A percentile compares a stretch with the other conserved stretches of the same genome.
Conservation (phyloP, 768 basidiomycete genomes). For the Psilocybe cubensis region DNA sequence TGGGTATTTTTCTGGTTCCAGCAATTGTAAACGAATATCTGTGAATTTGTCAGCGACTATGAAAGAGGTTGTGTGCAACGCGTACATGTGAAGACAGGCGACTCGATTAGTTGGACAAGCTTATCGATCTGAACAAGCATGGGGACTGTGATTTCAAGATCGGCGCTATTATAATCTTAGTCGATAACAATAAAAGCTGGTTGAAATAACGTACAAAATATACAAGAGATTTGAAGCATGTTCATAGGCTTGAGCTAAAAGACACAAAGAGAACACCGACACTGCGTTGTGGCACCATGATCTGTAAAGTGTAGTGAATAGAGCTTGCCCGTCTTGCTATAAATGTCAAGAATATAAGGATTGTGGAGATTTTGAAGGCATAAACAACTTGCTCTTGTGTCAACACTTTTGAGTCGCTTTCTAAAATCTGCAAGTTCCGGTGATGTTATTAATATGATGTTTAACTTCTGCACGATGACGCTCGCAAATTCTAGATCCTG, state of each 20-base stretch:
- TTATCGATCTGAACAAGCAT: conserved; percentile 97
- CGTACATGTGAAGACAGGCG: conserved; percentile 96
- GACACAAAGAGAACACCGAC: conserved; percentile 93
- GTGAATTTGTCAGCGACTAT: background rate
- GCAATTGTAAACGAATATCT: conserved; percentile 90
- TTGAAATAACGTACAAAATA: conserved; percentile 70
- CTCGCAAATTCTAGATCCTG: conserved; percentile 98
- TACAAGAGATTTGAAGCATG: conserved; percentile 95
- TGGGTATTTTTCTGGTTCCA: conserved; percentile 96
- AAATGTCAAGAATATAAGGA: background rate
- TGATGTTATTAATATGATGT: conserved; percentile 94
- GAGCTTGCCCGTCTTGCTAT: conserved; percentile 92
- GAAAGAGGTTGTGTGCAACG: background rate
- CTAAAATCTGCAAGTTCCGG: conserved; percentile 96
- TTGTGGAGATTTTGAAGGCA: background rate
- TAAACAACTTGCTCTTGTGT: conserved; percentile 72
- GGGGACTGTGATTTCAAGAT: conserved; percentile 94
- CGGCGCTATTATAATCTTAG: conserved; percentile 61
- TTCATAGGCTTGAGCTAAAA: conserved; percentile 97
- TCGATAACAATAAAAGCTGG: background rate
- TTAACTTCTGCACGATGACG: conserved; percentile 96
- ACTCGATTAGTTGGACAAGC: conserved; percentile 96
- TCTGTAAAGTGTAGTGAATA: conserved; percentile 92
- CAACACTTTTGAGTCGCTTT: conserved; percentile 88
- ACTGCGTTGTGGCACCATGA: conserved; percentile 99